These are phyloP conservation scores for Peniophora sp. DNA, from an alignment of 1,284 basidiomycete species.

Conservation along the genomic window DNA sequence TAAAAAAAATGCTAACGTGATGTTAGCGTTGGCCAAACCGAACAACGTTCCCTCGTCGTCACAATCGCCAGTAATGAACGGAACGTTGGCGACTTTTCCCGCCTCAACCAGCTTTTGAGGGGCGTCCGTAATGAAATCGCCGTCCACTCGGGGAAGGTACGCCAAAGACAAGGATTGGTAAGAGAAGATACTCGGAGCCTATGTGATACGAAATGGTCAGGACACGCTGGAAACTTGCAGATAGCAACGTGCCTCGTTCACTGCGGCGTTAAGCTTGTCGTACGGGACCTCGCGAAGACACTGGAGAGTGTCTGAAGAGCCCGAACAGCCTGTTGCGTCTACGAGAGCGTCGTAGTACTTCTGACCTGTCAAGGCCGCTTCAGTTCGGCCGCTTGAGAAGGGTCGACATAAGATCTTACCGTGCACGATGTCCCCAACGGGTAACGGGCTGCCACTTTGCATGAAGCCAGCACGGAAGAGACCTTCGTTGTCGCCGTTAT, in stretches of 20 bases:
- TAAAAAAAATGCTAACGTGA: slow-evolving; percentile 25
- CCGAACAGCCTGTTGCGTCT: slow-evolving; percentile 1
- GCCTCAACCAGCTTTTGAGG: slow-evolving; percentile 12
- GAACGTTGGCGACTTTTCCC: slow-evolving; percentile 16
- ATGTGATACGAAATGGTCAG: no score
- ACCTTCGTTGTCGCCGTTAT: slow-evolving; percentile 22
- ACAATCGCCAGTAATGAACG: slow-evolving; percentile 24
- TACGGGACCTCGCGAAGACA: slow-evolving; percentile 28
- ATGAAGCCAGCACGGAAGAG: slow-evolving; percentile 27
- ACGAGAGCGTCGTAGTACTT: slow-evolving; percentile 20
- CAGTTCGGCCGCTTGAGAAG: background rate
- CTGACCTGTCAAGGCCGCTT: slow-evolving; percentile 13
- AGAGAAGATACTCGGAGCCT: slow-evolving; percentile 16
- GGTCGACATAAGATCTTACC: slow-evolving; percentile 1
- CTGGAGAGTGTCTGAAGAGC: slow-evolving; percentile 25
- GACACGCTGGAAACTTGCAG: no score
- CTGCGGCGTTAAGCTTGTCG: slow-evolving; percentile 20
- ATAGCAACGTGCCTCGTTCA: slow-evolving; percentile 5
- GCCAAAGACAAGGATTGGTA: slow-evolving; percentile 16
- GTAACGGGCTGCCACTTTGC: slow-evolving; percentile 27
- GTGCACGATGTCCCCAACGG: slow-evolving; percentile 20
- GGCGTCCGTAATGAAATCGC: slow-evolving; percentile 19
- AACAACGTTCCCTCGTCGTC: slow-evolving; percentile 52
- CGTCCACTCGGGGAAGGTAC: slow-evolving; percentile 33
- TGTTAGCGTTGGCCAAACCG: slow-evolving; percentile 31